These are phyloP conservation scores for Scheffersomyces lignicola DNA, from an alignment of 1,139 yeast genomes.

Conservation along the genomic window DNA sequence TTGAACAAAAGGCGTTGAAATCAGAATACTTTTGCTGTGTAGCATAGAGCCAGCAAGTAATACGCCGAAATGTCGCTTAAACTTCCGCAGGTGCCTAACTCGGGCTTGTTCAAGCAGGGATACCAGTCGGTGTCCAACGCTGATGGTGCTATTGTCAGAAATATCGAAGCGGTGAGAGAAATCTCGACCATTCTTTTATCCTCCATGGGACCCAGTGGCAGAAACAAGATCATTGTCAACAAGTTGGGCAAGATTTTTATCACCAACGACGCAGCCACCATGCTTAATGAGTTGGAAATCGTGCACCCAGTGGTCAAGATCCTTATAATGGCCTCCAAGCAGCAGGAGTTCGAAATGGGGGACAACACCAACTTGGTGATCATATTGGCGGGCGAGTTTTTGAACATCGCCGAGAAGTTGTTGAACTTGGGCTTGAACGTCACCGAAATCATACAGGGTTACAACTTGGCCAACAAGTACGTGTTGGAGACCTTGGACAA, in stretches of 20 bases:
- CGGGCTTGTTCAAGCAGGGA: slow-evolving; percentile 96
- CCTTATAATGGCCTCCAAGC: slow-evolving; percentile 94
- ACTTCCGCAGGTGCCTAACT: slow-evolving; percentile 89
- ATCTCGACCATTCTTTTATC: slow-evolving; percentile 89
- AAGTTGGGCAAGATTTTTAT: slow-evolving; percentile 76
- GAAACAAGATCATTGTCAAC: slow-evolving; percentile 93
- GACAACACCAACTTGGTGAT: slow-evolving; percentile 51
- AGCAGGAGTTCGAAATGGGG: slow-evolving; percentile 84
- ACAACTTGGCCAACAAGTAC: slow-evolving; percentile 75
- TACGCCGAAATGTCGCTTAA: slow-evolving; percentile 68
- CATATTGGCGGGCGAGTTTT: slow-evolving; percentile 83
- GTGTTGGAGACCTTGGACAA: slow-evolving; percentile 68
- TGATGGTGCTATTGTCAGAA: slow-evolving; percentile 92
- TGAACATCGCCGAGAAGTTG: slow-evolving; percentile 80
- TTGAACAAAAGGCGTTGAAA: background rate
- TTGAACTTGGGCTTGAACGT: slow-evolving; percentile 85
- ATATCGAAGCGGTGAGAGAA: slow-evolving; percentile 92
- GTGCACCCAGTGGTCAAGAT: slow-evolving; percentile 98
- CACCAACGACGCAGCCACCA: slow-evolving; percentile 96
- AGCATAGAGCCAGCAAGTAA: background rate
- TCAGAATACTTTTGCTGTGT: background rate
- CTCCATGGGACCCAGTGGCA: slow-evolving; percentile 96
- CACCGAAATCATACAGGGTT: slow-evolving; percentile 88
- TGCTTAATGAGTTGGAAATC: slow-evolving; percentile 87
- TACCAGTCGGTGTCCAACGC: slow-evolving; percentile 83